A percentile compares a stretch with the other conserved stretches of the same genome.
Conservation (phyloP, 2,329 filamentous ascomycete genomes). For the Venturia asperata region DNA sequence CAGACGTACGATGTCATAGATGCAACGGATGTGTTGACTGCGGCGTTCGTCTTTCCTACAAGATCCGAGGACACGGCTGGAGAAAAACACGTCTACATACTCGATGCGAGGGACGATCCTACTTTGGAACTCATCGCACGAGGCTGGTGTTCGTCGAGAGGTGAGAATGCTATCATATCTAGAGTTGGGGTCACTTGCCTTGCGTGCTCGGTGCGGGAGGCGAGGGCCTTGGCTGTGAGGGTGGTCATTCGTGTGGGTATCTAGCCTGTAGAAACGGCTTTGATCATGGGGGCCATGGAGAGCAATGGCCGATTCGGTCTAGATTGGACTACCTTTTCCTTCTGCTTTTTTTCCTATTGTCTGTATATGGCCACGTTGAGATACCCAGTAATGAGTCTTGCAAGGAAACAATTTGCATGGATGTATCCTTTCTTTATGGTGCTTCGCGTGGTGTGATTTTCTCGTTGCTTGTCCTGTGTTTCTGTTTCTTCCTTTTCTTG, state of each 20-base stretch:
- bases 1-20: constrained; percentile 34
- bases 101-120: constrained; percentile 50
- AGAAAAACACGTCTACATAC: constrained; percentile 30
- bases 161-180: constrained; percentile 67
- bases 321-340: background rate
- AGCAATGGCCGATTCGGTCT: background rate
- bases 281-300: background rate
- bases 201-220: constrained; percentile 67
- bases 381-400: constrained; percentile 11
- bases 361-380: background rate
- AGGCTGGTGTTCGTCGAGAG: constrained; percentile 65
- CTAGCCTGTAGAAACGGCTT: background rate
- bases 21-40: constrained; percentile 28
- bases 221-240: constrained; percentile 61
- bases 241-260: constrained; percentile 49
- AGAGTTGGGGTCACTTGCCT: constrained; percentile 61
- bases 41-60: constrained; percentile 24
- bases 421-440: too few species aligned
- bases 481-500: too few species aligned
- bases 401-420: background rate
- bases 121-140: constrained; percentile 64
- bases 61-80: constrained; percentile 21
- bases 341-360: background rate
- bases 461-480: too few species aligned
- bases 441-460: too few species aligned